Conservation (phyloP, 163 green algal species). For the Prototheca wickerhamii region DNA sequence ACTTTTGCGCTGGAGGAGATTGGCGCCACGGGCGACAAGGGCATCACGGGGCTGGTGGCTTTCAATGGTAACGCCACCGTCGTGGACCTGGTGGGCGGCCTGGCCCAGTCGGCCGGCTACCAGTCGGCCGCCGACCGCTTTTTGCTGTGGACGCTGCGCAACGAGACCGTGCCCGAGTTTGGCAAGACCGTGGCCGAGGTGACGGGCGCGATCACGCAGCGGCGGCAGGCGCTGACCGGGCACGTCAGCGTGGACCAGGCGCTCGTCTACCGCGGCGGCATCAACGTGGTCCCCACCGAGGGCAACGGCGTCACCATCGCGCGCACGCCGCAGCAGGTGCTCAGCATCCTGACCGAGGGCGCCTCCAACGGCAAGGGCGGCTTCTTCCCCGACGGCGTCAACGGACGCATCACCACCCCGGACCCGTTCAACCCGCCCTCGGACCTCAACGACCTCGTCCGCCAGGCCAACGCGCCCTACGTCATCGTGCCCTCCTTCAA, state of each 20-base stretch:
- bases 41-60: slow-evolving; percentile 20
- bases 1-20: slow-evolving; percentile 22
- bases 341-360: slow-evolving; percentile 34
- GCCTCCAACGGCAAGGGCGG: slow-evolving; percentile 18
- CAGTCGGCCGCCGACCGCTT: slow-evolving; percentile 7
- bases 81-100: slow-evolving; percentile 5
- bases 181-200: slow-evolving; percentile 21
- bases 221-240: background rate
- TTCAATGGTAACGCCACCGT: slow-evolving; percentile 14
- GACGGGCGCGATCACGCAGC: background rate
- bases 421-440: background rate
- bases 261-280: background rate
- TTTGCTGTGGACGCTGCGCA: slow-evolving; percentile 14
- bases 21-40: slow-evolving; percentile 23
- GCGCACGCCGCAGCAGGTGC: slow-evolving; percentile 26
- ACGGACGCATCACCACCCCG: slow-evolving; percentile 12
- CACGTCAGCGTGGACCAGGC: slow-evolving; percentile 4
- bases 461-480: slow-evolving; percentile 8
- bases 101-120: slow-evolving; percentile 8
- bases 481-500: background rate
- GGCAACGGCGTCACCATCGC: slow-evolving; percentile 31
- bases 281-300: slow-evolving; percentile 14
- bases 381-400: slow-evolving; percentile 31
- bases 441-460: background rate
- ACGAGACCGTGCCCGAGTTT: slow-evolving; percentile 22